These are phyloP conservation scores for Termitomyces sp. DNA, from an alignment of 768 basidiomycete species.

Conservation along the genomic window DNA sequence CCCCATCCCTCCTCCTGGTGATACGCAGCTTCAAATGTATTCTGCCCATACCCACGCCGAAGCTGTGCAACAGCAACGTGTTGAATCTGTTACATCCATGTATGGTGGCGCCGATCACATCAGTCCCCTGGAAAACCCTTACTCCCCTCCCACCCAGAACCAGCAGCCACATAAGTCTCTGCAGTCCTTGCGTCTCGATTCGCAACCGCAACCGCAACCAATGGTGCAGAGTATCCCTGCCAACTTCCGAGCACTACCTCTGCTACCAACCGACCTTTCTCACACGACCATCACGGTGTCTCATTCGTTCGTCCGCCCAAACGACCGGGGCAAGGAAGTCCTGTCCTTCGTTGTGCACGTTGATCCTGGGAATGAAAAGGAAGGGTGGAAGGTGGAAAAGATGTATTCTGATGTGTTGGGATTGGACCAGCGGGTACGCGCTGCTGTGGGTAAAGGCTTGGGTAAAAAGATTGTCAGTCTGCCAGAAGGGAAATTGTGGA, in stretches of 20 bases:
- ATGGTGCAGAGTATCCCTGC: slow-evolving; percentile 31
- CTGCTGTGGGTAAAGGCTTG: slow-evolving; percentile 62
- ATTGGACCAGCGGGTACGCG: slow-evolving; percentile 77
- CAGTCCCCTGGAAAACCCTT: slow-evolving; percentile 21
- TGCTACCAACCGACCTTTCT: slow-evolving; percentile 70
- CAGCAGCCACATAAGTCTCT: slow-evolving; percentile 21
- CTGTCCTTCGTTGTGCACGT: slow-evolving; percentile 84
- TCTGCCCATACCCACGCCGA: slow-evolving; percentile 14
- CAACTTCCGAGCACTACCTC: slow-evolving; percentile 70
- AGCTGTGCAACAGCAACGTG: slow-evolving; percentile 17
- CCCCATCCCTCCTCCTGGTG: slow-evolving; percentile 41
- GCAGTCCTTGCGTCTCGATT: slow-evolving; percentile 21
- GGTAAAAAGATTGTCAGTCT: slow-evolving; percentile 77
- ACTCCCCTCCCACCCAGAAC: slow-evolving; percentile 18
- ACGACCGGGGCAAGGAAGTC: slow-evolving; percentile 90
- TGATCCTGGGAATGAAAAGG: slow-evolving; percentile 67
- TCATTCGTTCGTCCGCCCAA: slow-evolving; percentile 82
- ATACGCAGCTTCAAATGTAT: slow-evolving; percentile 22
- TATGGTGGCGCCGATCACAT: slow-evolving; percentile 12
- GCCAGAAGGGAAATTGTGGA: slow-evolving; percentile 94
- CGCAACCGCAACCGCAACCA: slow-evolving; percentile 19
- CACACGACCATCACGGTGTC: slow-evolving; percentile 70
- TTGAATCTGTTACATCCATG: slow-evolving; percentile 2
- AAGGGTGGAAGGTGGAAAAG: slow-evolving; percentile 86
- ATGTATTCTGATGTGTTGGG: slow-evolving; percentile 90